Base-by-base conservation (phyloP, 805 yeast genomes). In the Candida methanosorbosa region DNA sequence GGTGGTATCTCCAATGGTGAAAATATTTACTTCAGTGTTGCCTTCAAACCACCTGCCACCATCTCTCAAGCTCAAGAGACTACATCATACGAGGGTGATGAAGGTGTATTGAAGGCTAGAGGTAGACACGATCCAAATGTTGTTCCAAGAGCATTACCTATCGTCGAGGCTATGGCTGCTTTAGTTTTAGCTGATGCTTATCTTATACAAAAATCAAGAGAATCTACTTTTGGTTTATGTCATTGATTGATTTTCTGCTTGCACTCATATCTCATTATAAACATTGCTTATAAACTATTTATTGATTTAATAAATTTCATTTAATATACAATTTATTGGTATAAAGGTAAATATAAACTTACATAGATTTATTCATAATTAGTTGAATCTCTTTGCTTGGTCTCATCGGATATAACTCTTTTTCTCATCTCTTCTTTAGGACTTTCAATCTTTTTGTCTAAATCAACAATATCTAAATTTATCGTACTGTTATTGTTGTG, bases 61-160 rank as follows among this genome's bases (percentile, higher is more conserved):
- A 92, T 92, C 47, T 78, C 92, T 34, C 94, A 88, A 67, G 92
- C 82, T 51, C 98, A 92, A 67, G 62, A 68, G 28, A 92, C 98
- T 14, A 75, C 86, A 19, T 74, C 92, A 32, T 92, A 88, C 63
- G 88, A 83, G 18, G 98, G 98, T 50, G 70, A 72, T 46, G 76
- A 65, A 33, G 98, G 98, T 54, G 75, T 80, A 9, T 69, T 92
- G 40, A 95, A 92, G 35, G 96, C 98, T 24, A 80, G 90, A 58
- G 98, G 98, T 37, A 83, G 98, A 71, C 98, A 92, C 54, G 98
- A 92, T 57, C 98, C 98, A 23, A 85, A 88, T 52, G 98, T 92
- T 36, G 94, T 94, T 16, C 98, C 98, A 45, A 78, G 98, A 60
- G 98, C 98, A 27, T 86, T 92, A 41, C 97, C 98, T 34, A 92